Evolutionary conservation across 2,329 filamentous ascomycete genomes (phyloP).

Genomic region (Colletotrichum sp.): DNA sequence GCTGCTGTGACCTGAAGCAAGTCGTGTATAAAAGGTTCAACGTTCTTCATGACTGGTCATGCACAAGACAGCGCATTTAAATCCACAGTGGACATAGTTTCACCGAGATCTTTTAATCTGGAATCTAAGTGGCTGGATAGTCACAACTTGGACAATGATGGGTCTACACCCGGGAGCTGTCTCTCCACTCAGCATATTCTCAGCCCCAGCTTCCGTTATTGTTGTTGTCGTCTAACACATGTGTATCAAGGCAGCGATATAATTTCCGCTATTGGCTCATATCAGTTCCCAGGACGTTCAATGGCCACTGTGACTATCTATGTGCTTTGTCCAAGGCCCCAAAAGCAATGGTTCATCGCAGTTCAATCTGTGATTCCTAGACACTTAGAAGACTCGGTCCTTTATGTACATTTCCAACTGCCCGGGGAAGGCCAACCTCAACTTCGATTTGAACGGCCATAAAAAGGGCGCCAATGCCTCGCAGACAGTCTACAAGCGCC

Average conservation of each 20-base stretch:
- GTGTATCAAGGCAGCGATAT: background rate
- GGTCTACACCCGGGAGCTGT: background rate
- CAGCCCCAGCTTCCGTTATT: background rate
- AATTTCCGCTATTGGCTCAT: background rate
- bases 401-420: background rate
- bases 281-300: background rate
- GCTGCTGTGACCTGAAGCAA: background rate
- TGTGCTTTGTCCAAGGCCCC: background rate
- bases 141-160: background rate
- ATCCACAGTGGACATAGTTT: too few relatives aligned
- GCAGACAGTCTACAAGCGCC: background rate
- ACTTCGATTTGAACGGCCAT: background rate
- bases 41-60: background rate
- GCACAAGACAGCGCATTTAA: background rate
- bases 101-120: background rate
- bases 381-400: background rate
- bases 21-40: background rate
- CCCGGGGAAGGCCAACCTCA: background rate
- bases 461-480: too few relatives aligned
- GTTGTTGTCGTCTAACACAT: background rate
- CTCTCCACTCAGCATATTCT: fast-evolving
- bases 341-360: background rate
- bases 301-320: background rate
- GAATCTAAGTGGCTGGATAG: background rate
- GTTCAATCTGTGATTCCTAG: background rate